Conservation (phyloP, 768 basidiomycete species). For the Termitomyces sp. region DNA sequence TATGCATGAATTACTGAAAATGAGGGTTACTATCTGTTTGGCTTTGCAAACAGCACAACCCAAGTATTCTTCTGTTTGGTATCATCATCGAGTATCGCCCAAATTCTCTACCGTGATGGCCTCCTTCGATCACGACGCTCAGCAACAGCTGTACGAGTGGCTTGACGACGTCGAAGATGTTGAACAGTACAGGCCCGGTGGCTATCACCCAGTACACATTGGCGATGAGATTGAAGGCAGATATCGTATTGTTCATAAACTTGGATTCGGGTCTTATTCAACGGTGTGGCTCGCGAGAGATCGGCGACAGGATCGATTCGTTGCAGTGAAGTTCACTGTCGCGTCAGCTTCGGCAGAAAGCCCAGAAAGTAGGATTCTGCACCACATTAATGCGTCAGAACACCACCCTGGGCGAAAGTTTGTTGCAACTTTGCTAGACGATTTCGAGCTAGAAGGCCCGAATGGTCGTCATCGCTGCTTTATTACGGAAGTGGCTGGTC, state of each 20-base stretch:
- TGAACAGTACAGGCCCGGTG: constrained; percentile 26
- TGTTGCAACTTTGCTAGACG: constrained; percentile 49
- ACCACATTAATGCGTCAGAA: not conserved
- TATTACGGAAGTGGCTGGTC: constrained; percentile 82
- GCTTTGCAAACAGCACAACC: no score
- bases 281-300: constrained; percentile 40
- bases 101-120: no score
- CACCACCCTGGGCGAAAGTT: constrained; percentile 30
- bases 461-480: constrained; percentile 79
- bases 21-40: no score
- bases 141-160: no score
- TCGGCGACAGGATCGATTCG: constrained; percentile 30
- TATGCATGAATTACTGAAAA: no score
- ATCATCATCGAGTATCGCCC: no score
- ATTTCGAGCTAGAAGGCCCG: no score
- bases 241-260: constrained; percentile 48
- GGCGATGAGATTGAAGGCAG: constrained; percentile 37
- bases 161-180: constrained; percentile 3
- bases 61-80: no score
- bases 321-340: no score
- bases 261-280: constrained; percentile 48
- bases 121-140: no score
- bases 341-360: constrained; percentile 30
- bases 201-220: constrained; percentile 31
- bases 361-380: not conserved